A percentile compares a stretch with the other conserved stretches of the same genome.
These are phyloP conservation scores for Arachis monticola DNA, from an alignment of 331 rosid species.

Conservation along the genomic window DNA sequence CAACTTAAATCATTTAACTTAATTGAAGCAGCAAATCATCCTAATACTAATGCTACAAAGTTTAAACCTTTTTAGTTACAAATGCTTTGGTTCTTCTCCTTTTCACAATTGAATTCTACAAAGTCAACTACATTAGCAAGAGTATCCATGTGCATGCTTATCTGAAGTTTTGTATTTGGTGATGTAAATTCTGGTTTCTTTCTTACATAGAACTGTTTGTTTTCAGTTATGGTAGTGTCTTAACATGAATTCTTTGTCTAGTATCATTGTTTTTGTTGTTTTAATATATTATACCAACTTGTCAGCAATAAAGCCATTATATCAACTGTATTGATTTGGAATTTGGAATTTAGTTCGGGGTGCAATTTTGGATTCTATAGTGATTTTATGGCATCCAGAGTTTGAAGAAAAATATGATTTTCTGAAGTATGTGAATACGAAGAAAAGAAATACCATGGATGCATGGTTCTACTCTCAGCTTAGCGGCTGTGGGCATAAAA, in stretches of 20 bases:
- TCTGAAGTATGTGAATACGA: background rate
- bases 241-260: background rate
- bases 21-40: background rate
- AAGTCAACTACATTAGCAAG: slow-evolving; percentile 19
- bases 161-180: background rate
- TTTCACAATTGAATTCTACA: slow-evolving; percentile 19
- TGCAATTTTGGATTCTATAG: background rate
- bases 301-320: background rate
- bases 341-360: background rate
- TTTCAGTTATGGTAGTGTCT: slow-evolving; percentile 7
- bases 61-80: background rate
- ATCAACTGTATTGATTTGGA: slow-evolving; percentile 19
- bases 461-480: background rate
- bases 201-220: background rate
- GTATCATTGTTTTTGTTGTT: background rate
- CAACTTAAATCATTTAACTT: slow-evolving; percentile 3
- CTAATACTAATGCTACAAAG: background rate
- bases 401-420: background rate
- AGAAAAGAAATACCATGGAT: slow-evolving; percentile 7
- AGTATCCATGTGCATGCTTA: slow-evolving; percentile 8
- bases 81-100: background rate
- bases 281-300: background rate
- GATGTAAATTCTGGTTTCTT: background rate
- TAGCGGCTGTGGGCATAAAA: too few relatives aligned
- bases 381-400: background rate